phyloP scores from a whole-genome alignment of 257 asterid species.

The Ballota nigra region DNA sequence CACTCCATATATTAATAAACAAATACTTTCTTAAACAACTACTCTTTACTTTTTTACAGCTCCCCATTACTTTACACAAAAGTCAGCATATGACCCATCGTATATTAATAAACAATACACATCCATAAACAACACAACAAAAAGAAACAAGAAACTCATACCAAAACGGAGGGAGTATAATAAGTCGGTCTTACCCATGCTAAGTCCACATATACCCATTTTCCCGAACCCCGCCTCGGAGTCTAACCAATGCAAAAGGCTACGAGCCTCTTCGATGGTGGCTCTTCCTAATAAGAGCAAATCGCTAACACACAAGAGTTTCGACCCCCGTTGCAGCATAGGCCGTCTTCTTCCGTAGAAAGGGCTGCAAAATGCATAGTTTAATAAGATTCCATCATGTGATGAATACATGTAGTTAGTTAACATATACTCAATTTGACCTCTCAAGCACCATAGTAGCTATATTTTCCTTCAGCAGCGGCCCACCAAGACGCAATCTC shows the following conservation, averaged over 20 bases:
- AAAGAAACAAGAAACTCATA: too few species aligned
- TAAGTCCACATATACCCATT: constrained; percentile 94
- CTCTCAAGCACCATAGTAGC: constrained; percentile 99
- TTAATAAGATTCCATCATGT: constrained; percentile 15
- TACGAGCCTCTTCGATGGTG: constrained; percentile 90
- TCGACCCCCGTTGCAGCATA: constrained; percentile 80
- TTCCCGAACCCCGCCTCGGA: constrained; percentile 84
- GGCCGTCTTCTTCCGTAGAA: constrained; percentile 97
- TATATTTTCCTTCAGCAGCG: constrained; percentile 82
- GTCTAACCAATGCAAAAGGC: constrained; percentile 90
- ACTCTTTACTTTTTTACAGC: too few species aligned
- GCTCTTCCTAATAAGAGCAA: constrained; percentile 85
- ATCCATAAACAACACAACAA: too few species aligned
- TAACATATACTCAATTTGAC: constrained; percentile 30
- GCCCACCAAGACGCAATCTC: constrained; percentile 94
- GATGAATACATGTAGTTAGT: constrained; percentile 12
- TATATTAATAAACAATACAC: too few species aligned
- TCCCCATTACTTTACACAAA: too few species aligned
- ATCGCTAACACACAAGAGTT: constrained; percentile 95
- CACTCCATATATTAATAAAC: too few species aligned
- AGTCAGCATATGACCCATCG: too few species aligned
- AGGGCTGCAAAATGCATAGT: constrained; percentile 57
- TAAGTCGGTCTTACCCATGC: constrained; percentile 67
- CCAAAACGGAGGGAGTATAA: too few species aligned
- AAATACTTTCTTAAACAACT: too few species aligned